phyloP scores from a whole-genome alignment of 208 protist species.

The Tritrichomonas foetus region DNA sequence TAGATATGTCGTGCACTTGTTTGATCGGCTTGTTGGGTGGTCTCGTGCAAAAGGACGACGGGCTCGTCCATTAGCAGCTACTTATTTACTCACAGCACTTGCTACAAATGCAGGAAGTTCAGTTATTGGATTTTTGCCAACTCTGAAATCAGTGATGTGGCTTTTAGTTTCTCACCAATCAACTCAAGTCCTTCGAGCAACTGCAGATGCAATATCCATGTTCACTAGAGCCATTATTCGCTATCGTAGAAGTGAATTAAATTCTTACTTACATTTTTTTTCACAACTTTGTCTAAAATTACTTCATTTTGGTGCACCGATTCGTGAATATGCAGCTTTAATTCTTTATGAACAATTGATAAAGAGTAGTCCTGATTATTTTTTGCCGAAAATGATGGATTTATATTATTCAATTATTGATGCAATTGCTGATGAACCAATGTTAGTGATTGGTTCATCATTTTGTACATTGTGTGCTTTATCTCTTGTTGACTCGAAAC shows the following conservation, averaged over 20 bases:
- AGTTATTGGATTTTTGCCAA: background rate
- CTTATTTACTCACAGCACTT: background rate
- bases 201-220: background rate
- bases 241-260: background rate
- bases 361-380: background rate
- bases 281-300: background rate
- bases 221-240: background rate
- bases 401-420: background rate
- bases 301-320: background rate
- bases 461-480: background rate
- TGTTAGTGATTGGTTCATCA: background rate
- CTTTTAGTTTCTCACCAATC: background rate
- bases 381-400: background rate
- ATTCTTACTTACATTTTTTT: background rate
- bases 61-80: background rate
- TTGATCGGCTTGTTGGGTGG: background rate
- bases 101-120: background rate
- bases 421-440: background rate
- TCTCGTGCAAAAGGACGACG: background rate
- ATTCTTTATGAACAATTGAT: background rate
- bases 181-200: background rate
- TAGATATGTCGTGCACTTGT: constrained; percentile 27
- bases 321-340: background rate
- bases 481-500: background rate
- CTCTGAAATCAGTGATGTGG: background rate